Conservation (phyloP, 352 stramenopile genomes). For the Ophiocytium majus region DNA sequence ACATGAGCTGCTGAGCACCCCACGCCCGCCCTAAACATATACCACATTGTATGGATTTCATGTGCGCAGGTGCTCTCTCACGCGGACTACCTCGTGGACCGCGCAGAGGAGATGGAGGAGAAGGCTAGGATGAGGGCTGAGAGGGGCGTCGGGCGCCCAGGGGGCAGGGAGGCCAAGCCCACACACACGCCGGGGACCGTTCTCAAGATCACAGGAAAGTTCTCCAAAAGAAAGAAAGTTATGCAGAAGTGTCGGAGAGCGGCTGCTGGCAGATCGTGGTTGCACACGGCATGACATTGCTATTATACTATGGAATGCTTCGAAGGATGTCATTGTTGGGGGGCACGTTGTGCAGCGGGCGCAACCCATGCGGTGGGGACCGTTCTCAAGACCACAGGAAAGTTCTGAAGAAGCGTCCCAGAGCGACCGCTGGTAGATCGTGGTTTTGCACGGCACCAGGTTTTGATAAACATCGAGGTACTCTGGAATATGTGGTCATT, state of each 20-base stretch:
- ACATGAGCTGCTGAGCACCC: too few species aligned
- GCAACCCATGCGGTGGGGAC: neutral
- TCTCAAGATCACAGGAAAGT: neutral
- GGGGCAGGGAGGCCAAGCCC: neutral
- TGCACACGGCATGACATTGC: too few species aligned
- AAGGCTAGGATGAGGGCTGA: too few species aligned
- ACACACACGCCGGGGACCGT: neutral
- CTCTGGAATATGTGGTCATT: too few species aligned
- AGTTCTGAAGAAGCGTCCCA: too few species aligned
- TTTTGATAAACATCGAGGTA: too few species aligned
- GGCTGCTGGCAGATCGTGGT: too few species aligned
- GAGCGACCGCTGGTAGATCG: too few species aligned
- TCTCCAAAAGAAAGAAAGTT: neutral
- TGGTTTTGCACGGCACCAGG: too few species aligned
- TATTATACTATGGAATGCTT: too few species aligned
- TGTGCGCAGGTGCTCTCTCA: neutral
- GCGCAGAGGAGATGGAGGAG: neutral
- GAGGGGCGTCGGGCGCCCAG: too few species aligned
- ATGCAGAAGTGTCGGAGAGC: too few species aligned
- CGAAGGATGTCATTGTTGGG: neutral
- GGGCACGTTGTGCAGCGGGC: neutral
- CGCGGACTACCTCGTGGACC: neutral
- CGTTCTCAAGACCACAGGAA: neutral
- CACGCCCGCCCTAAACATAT: neutral
- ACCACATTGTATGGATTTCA: neutral